Base-by-base conservation (phyloP, 2,329 filamentous ascomycete species). In the Phoma sp. region DNA sequence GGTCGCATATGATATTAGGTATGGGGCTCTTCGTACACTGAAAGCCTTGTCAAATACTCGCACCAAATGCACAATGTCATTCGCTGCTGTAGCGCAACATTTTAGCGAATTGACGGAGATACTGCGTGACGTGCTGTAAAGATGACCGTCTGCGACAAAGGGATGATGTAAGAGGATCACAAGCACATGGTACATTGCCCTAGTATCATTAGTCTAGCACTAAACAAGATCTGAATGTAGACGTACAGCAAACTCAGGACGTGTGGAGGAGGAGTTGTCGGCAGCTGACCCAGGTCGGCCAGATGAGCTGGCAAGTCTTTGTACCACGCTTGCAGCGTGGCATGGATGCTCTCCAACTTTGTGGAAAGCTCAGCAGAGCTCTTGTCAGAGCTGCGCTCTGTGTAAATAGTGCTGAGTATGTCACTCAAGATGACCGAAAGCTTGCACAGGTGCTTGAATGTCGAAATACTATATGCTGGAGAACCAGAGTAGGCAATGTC, bases 1-100 rank as follows among this genome's bases (percentile, higher is more conserved):
- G 0, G 80, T 83, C 0, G 83, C 80, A 61, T 85, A 85, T 0
- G 80, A 82, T 14, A 84, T 77, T 1, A 84, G 67, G 49, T 84
- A 84, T 0, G 82, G 82, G 0, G 82, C 79, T 9, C 76, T 68
- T 9, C 73, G 68, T 1, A 82, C 72, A 1, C 77, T 79, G 36
- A 81, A 83, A 0, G 75, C 69, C 27, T 68, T 66, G 23, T 81
- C 73, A 39, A 83, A 83, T 4, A 73, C 69, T 18, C 75, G 73
- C 0, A 83, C 60, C 0, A 83, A 64, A 3, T 69, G 65, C 11
- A 77, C 74, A 3, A 83, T 83, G 11, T 73, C 71, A 8, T 71
- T 69, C 0, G 81, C 81, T 0, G 81, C 80, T 1, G 71, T 70
- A 0, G 78, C 76, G 52, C 82, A 84, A 22, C 32, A 72, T 75